Base-by-base conservation (phyloP, 495 filamentous ascomycete genomes). In the Bombardia bombarda region DNA sequence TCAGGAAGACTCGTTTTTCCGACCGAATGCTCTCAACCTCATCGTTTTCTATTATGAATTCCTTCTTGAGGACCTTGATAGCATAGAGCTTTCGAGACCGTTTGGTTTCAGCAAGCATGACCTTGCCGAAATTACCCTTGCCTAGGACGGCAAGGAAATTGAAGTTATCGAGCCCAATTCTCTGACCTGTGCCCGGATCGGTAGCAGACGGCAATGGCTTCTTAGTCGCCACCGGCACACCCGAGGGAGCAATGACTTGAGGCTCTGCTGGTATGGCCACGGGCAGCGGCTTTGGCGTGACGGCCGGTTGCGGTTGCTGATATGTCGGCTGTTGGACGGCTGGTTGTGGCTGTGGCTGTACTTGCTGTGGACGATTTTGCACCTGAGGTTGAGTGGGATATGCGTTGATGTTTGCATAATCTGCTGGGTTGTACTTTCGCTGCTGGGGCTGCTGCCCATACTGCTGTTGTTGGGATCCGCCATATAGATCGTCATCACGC, bases 1-100 rank as follows among this genome's bases (percentile, higher is more conserved):
- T 81, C 53, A 99, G 65, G 67, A 97, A 90, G 24, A 99, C 92
- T 46, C 93, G 77, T 74, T 97, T 97, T 69, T 99, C 92, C 4
- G 93, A 97, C 56, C 89, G 82, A 28, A 85, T 94, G 68, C 93
- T 97, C 62, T 99, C 92, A n/a, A 99, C 92, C 65, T 99, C 92
- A 63, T 99, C 92, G 51, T 99, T 95, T 62, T 99, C 92, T 45
- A 99, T 99, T 59, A 99, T 99, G 62, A 99, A 99, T 53, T 99
- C 92, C 72, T 99, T 99, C 76, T 99, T 99, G 55, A 99, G 72
- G 23, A 99, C 92, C 65, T 99, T 99, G 65, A 99, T 99, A 41
- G 92, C 92, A 61, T 97, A 99, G 23, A 99, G 71, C 60, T 92
- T 84, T 60, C 89, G 87, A 18, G 82, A 75, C 32, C 79, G 77